These are phyloP conservation scores for Cajanus cajan DNA, from an alignment of 306 rosid species.

Conservation along the genomic window DNA sequence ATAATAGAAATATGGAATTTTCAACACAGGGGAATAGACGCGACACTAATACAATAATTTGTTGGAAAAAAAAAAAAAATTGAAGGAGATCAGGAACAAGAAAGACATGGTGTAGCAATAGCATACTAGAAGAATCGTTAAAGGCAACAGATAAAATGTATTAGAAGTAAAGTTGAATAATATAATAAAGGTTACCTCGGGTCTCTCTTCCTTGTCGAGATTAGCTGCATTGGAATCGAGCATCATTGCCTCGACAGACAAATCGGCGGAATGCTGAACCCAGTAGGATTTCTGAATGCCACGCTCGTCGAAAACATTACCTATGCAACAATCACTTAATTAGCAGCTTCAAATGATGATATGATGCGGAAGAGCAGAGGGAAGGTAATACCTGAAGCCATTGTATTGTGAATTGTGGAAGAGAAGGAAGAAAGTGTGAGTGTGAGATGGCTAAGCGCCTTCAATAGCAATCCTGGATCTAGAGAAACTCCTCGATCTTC, in stretches of 20 bases:
- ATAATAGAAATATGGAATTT: too few species aligned
- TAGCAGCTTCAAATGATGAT: too few species aligned
- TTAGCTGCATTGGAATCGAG: slow-evolving; percentile 91
- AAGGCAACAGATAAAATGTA: too few species aligned
- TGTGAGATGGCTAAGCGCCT: slow-evolving; percentile 46
- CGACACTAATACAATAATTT: too few species aligned
- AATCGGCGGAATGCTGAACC: slow-evolving; percentile 64
- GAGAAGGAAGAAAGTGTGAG: background rate
- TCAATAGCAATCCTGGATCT: slow-evolving; percentile 80
- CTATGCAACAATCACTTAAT: too few species aligned
- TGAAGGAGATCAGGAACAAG: too few species aligned
- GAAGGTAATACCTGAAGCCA: slow-evolving; percentile 32
- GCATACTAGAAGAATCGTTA: too few species aligned
- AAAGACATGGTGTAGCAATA: too few species aligned
- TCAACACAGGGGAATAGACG: too few species aligned
- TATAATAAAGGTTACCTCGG: slow-evolving; percentile 66
- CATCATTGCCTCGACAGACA: slow-evolving; percentile 91
- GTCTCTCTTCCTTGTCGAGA: slow-evolving; percentile 95
- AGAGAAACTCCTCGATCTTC: slow-evolving; percentile 90
- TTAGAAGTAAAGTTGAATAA: too few species aligned
- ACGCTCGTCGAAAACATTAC: slow-evolving; percentile 48
- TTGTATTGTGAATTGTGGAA: background rate
- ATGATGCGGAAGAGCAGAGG: too few species aligned
- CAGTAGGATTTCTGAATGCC: slow-evolving; percentile 73
- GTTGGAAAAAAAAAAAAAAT: too few species aligned